These are phyloP conservation scores for Pythium plurisporium DNA, from an alignment of 352 stramenopile genomes.

Conservation along the genomic window DNA sequence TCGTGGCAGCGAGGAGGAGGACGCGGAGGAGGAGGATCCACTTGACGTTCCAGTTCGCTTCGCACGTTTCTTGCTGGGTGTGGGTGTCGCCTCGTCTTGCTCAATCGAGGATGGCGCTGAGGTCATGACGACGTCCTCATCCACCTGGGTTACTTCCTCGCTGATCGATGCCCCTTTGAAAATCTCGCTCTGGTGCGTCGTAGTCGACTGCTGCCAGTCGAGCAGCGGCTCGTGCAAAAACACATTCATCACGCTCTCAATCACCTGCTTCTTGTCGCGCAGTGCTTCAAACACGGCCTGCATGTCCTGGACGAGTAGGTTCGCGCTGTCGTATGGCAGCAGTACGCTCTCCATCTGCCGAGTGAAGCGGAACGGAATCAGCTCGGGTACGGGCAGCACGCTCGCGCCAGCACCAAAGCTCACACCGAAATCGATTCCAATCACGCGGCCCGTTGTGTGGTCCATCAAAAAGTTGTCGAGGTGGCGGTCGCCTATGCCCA, in stretches of 20 bases:
- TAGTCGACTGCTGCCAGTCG: constrained; percentile 82
- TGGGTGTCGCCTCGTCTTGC: too few species aligned
- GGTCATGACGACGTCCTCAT: constrained; percentile 10
- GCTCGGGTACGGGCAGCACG: constrained; percentile 81
- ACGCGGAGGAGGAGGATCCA: not conserved
- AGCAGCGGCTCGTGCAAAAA: constrained; percentile 90
- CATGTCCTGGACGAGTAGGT: constrained; percentile 79
- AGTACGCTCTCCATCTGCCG: constrained; percentile 71
- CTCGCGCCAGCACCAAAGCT: constrained; percentile 87
- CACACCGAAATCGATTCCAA: constrained; percentile 91
- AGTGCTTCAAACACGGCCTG: constrained; percentile 79
- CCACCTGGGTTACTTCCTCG: constrained; percentile 16
- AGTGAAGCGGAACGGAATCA: constrained; percentile 90
- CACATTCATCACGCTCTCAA: constrained; percentile 89
- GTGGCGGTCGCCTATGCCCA: constrained; percentile 90
- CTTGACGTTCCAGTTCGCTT: too few species aligned
- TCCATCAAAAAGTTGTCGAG: constrained; percentile 91
- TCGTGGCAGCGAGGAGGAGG: not conserved
- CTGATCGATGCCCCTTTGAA: constrained; percentile 31
- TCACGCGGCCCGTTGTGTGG: constrained; percentile 57
- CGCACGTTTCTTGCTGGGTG: constrained; percentile 4
- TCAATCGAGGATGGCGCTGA: too few species aligned
- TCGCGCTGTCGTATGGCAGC: constrained; percentile 60
- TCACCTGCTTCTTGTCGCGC: constrained; percentile 70
- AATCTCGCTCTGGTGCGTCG: constrained; percentile 53